These are phyloP conservation scores for Exserohilum turcica DNA, from an alignment of 2,329 filamentous ascomycete species.

Conservation along the genomic window DNA sequence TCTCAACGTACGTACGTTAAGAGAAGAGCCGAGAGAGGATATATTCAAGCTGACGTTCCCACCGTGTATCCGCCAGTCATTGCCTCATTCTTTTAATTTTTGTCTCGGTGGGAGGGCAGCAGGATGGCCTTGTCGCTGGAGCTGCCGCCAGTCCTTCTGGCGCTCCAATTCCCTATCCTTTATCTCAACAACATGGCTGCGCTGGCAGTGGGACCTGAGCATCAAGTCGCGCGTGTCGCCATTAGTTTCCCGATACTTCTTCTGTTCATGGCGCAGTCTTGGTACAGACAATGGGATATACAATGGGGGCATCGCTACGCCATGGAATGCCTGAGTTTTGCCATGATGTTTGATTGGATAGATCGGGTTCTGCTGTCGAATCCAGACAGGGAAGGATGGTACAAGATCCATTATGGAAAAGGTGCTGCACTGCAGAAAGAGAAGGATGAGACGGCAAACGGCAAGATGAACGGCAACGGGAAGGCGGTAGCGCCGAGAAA, in stretches of 20 bases:
- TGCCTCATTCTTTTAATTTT: neutral
- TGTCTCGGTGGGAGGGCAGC: neutral
- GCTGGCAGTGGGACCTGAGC: constrained; percentile 18
- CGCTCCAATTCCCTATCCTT: constrained; percentile 22
- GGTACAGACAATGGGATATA: constrained; percentile 17
- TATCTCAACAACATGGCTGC: constrained; percentile 18
- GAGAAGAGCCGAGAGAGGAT: too few relatives aligned
- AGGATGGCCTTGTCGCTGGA: constrained; percentile 9
- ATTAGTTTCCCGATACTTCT: constrained; percentile 22
- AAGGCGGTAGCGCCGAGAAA: neutral
- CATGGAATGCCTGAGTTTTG: constrained; percentile 13
- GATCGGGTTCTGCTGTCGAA: constrained; percentile 29
- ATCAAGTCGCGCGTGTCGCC: constrained; percentile 10
- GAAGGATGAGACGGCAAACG: neutral
- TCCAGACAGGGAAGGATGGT: constrained; percentile 35
- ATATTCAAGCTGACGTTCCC: too few relatives aligned
- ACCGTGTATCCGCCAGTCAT: too few relatives aligned
- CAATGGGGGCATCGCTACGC: constrained; percentile 24
- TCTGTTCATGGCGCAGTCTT: constrained; percentile 24
- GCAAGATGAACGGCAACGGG: neutral
- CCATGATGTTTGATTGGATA: constrained; percentile 15
- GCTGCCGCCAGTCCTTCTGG: constrained; percentile 11
- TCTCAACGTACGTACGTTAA: too few relatives aligned
- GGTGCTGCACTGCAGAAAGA: neutral
- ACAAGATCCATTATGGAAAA: constrained; percentile 21